Evolutionary conservation across 2,329 filamentous ascomycete species (phyloP).

Genomic region (Aureobasidium sp.): DNA sequence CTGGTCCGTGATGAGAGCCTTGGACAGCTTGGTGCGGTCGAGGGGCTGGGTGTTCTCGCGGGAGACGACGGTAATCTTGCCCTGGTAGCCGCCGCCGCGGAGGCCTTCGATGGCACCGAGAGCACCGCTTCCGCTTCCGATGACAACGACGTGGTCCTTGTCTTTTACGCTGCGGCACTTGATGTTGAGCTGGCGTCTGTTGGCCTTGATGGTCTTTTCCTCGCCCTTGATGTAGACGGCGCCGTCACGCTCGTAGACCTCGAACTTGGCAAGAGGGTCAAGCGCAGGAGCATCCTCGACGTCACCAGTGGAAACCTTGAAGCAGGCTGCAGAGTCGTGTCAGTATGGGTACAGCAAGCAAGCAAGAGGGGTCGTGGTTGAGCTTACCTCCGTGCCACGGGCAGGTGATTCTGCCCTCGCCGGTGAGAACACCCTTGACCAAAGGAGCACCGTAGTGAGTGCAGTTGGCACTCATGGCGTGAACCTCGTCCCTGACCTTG

Average conservation of each 20-base stretch:
- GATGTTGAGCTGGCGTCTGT: slow-evolving; percentile 63
- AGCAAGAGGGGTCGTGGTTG: not conserved
- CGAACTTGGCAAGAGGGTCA: slow-evolving; percentile 75
- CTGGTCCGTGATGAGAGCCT: slow-evolving; percentile 75
- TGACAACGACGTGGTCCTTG: slow-evolving; percentile 63
- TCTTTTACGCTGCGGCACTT: slow-evolving; percentile 51
- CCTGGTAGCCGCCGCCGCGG: slow-evolving; percentile 70
- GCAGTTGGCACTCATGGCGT: slow-evolving; percentile 76
- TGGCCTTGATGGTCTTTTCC: slow-evolving; percentile 66
- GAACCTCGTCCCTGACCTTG: slow-evolving; percentile 65
- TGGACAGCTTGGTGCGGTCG: slow-evolving; percentile 91
- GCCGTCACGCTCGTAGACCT: slow-evolving; percentile 70
- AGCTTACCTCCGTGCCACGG: slow-evolving; percentile 86
- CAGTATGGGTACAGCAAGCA: slow-evolving; percentile 8
- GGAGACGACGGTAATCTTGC: slow-evolving; percentile 72
- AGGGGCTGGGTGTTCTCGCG: slow-evolving; percentile 72
- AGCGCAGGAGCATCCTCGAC: slow-evolving; percentile 91
- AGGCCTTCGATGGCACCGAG: slow-evolving; percentile 75
- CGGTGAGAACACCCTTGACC: slow-evolving; percentile 73
- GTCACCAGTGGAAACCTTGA: slow-evolving; percentile 79
- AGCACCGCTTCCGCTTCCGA: slow-evolving; percentile 80
- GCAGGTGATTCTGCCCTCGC: slow-evolving; percentile 76
- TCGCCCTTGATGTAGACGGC: slow-evolving; percentile 78
- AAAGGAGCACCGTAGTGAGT: slow-evolving; percentile 88
- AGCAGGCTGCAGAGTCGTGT: slow-evolving; percentile 76